Base-by-base conservation (phyloP, 345 rosid species). In the Aquilaria sinensis region DNA sequence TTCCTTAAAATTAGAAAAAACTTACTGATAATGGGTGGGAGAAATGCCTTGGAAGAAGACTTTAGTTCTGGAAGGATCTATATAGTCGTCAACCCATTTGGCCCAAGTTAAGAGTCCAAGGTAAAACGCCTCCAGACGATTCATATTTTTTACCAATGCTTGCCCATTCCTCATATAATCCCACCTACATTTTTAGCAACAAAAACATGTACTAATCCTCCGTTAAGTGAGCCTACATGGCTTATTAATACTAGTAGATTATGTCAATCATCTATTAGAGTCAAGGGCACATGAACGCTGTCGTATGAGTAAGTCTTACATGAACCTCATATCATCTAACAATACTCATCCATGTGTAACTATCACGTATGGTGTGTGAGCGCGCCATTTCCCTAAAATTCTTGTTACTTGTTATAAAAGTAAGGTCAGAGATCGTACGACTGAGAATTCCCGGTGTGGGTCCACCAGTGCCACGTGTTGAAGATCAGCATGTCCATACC, bases 381-480 rank as follows among this genome's bases (percentile, higher is more conserved):
- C 23, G 23, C 43, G 0, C 1, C 43, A 37, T 47, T 31, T 62
- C 49, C 12, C 6, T n/a, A n/a, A 3, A 12, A 64, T 23, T 23
- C 23, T 23, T 23, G 23, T 23, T 23, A 23, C 23, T 23, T 23
- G 23, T 23, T 23, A 23, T 8, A 45, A 61, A 48, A 60, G 48
- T 23, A 45, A 74, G 49, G 12, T 37, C 7, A 37, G 48, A 58
- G 14, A 49, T 56, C 79, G 0, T 64, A 89, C 98, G 76, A 76
- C 67, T 84, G 92, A 32, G 90, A 75, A 2, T 64, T 75, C 60
- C 96, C 97, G 4, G 75, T 75, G 78, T 89, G 98, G 47, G 83
- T 77, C 98, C 98, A 92, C 98, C 98, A 92, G 60, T 92, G 98
- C 98, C 96, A 92, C 7, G 93, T 82, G 70, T 92, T 92, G 76